Percentiles rank a stretch among this genome's conserved stretches.
phyloP scores from a whole-genome alignment of 1,284 basidiomycete species.

The Retiboletus flavoniger region DNA sequence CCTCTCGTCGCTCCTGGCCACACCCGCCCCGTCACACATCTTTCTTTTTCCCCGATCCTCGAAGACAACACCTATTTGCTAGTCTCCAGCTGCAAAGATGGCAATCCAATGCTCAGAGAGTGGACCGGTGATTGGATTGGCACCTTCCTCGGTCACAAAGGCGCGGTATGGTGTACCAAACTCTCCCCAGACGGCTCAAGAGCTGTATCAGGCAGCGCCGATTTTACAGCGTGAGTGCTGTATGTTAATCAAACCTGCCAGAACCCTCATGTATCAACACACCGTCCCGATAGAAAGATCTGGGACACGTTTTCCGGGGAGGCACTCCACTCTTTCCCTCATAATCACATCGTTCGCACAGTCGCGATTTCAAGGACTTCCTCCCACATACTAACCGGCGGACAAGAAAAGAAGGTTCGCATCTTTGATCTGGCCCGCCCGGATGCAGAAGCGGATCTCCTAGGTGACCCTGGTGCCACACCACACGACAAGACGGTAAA shows the following conservation, averaged over 20 bases:
- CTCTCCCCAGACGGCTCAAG: slow-evolving; percentile 83
- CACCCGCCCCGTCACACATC: slow-evolving; percentile 88
- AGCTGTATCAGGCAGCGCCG: slow-evolving; percentile 93
- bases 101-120: slow-evolving; percentile 92
- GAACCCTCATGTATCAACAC: slow-evolving; percentile 9
- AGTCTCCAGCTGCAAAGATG: slow-evolving; percentile 95
- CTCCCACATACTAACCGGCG: slow-evolving; percentile 82
- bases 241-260: slow-evolving; percentile 1
- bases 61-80: slow-evolving; percentile 84
- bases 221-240: slow-evolving; percentile 88
- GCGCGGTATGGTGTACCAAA: slow-evolving; percentile 97
- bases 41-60: slow-evolving; percentile 85
- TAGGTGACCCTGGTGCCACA: slow-evolving; percentile 55
- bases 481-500: slow-evolving; percentile 90
- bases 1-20: slow-evolving; percentile 80
- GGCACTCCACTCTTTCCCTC: slow-evolving; percentile 87
- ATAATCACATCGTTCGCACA: slow-evolving; percentile 97
- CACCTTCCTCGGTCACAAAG: slow-evolving; percentile 97
- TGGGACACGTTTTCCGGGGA: slow-evolving; percentile 96
- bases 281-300: slow-evolving; percentile 67
- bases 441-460: slow-evolving; percentile 83
- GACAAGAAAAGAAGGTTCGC: slow-evolving; percentile 96
- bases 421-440: slow-evolving; percentile 87
- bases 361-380: slow-evolving; percentile 79
- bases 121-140: slow-evolving; percentile 99